Evolutionary conservation across 257 asterid genomes (phyloP).

Genomic region (Nicotiana tabacum): DNA sequence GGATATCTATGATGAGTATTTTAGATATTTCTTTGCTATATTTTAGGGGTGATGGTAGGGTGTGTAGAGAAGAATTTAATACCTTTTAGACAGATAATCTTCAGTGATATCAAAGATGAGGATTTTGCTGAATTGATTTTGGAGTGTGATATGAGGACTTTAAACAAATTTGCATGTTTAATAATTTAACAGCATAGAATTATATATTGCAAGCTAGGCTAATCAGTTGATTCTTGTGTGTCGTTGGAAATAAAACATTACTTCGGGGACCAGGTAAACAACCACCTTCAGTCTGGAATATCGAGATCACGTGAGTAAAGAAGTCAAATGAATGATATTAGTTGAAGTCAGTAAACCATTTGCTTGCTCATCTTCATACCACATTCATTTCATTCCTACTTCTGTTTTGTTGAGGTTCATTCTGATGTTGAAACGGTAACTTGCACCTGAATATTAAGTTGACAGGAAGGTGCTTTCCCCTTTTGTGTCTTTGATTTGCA

Average conservation of each 20-base stretch:
- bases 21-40: not conserved
- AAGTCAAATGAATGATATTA: conserved; percentile 1
- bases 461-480: not conserved
- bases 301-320: not conserved
- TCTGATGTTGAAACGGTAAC: not conserved
- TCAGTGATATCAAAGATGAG: not conserved
- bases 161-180: no score
- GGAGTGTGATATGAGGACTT: not conserved
- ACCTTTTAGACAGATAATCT: not conserved
- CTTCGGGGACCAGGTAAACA: not conserved
- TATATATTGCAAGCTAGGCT: not conserved
- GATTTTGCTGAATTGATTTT: not conserved
- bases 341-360: not conserved
- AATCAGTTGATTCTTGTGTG: not conserved
- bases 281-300: not conserved
- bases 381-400: not conserved
- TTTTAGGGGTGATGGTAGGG: not conserved
- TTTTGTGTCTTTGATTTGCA: conserved; percentile 33
- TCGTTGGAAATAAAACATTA: not conserved
- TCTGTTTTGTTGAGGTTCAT: not conserved
- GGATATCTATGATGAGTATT: not conserved
- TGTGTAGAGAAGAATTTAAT: not conserved
- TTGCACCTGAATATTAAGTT: conserved; percentile 13
- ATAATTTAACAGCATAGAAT: not conserved
- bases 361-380: not conserved